These are phyloP conservation scores for Tylopilus orsonianus DNA, from an alignment of 1,284 basidiomycete species.

Conservation along the genomic window DNA sequence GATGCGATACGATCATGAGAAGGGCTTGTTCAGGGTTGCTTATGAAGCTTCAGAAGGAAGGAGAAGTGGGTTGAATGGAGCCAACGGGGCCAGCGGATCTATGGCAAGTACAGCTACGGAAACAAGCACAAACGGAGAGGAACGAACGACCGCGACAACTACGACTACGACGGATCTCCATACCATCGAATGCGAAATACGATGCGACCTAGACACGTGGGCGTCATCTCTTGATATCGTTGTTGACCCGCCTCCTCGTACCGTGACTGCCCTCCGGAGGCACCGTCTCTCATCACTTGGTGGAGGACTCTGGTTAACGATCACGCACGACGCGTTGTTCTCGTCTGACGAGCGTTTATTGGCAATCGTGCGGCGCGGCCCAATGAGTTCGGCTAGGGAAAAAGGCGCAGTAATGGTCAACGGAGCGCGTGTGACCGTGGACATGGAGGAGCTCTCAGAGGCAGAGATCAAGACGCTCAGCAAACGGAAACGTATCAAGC, in stretches of 20 bases:
- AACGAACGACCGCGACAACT: background rate
- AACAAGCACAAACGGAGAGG: constrained; percentile 11
- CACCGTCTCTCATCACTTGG: constrained; percentile 87
- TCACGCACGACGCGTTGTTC: constrained; percentile 82
- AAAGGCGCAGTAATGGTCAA: constrained; percentile 87
- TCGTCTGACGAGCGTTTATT: constrained; percentile 76
- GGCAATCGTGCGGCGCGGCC: constrained; percentile 77
- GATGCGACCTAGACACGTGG: constrained; percentile 96
- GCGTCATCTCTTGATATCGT: constrained; percentile 84
- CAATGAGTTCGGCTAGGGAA: constrained; percentile 57
- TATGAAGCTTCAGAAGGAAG: constrained; percentile 73
- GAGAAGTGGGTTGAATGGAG: constrained; percentile 35
- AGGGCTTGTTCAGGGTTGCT: constrained; percentile 78
- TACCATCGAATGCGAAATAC: constrained; percentile 87
- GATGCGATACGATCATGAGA: constrained; percentile 86
- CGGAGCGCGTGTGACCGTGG: constrained; percentile 84
- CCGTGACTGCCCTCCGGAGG: constrained; percentile 80
- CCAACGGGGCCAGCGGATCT: constrained; percentile 20
- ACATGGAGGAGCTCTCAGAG: constrained; percentile 88
- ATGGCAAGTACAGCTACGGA: constrained; percentile 10
- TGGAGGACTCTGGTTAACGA: constrained; percentile 94
- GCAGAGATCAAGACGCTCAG: constrained; percentile 83
- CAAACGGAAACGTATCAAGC: constrained; percentile 86
- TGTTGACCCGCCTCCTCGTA: constrained; percentile 90
- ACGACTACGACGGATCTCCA: constrained; percentile 37